These are phyloP conservation scores for Recurvomyces mirabilis DNA, from an alignment of 495 filamentous ascomycete species.

Conservation along the genomic window DNA sequence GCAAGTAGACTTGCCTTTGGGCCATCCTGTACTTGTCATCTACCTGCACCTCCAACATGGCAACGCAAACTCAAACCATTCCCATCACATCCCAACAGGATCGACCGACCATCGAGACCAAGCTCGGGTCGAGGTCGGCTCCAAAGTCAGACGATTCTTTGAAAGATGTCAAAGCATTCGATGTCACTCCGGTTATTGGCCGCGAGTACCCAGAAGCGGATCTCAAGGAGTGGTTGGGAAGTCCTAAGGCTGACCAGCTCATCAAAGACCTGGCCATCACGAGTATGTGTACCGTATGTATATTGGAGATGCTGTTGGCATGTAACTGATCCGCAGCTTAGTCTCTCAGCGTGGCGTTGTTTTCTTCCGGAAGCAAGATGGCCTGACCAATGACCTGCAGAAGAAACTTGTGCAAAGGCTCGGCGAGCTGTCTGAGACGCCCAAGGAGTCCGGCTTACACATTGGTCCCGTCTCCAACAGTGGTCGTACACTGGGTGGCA, in stretches of 20 bases:
- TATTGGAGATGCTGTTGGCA: not conserved
- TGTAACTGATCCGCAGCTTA: too few species aligned
- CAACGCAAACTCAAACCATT: too few species aligned
- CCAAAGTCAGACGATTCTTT: conserved; percentile 34
- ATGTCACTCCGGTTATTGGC: conserved; percentile 58
- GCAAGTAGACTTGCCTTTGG: too few species aligned
- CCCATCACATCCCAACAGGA: too few species aligned
- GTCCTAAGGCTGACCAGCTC: conserved; percentile 55
- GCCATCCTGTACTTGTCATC: too few species aligned
- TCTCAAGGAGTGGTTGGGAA: conserved; percentile 47
- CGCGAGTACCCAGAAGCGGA: conserved; percentile 50
- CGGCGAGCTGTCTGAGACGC: conserved; percentile 48
- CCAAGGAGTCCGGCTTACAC: conserved; percentile 40
- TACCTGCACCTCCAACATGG: too few species aligned
- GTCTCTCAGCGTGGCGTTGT: conserved; percentile 74
- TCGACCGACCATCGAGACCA: not conserved
- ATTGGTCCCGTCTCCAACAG: conserved; percentile 62
- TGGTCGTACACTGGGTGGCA: conserved; percentile 44
- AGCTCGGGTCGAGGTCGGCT: not conserved
- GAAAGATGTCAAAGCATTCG: conserved; percentile 47
- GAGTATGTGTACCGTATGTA: conserved; percentile 32
- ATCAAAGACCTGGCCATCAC: conserved; percentile 57
- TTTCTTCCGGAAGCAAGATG: conserved; percentile 68
- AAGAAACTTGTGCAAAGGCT: conserved; percentile 58
- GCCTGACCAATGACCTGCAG: conserved; percentile 50